phyloP scores from a whole-genome alignment of 2,329 filamentous ascomycete species.

The Phyllosticta citrichinensis region DNA sequence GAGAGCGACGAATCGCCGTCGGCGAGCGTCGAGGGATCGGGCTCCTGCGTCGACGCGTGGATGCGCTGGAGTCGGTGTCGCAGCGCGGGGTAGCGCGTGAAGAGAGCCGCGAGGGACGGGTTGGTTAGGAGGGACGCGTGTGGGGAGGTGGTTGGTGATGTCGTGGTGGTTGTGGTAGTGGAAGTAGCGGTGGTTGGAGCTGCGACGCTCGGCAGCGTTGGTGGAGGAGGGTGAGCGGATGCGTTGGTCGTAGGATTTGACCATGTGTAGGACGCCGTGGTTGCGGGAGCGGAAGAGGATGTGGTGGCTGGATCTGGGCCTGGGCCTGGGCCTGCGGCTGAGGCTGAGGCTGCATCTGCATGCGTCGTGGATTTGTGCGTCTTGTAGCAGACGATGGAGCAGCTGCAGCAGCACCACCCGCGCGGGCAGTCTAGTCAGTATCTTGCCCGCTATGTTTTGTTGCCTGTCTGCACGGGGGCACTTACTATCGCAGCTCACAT shows the following conservation, averaged over 20 bases:
- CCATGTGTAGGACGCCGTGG: not conserved
- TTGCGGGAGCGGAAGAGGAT: not conserved
- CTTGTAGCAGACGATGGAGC: constrained; percentile 8
- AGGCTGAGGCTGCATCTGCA: not conserved
- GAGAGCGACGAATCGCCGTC: not conserved
- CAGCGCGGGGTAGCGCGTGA: not conserved
- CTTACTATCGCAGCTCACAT: constrained; percentile 1
- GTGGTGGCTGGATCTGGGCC: not conserved
- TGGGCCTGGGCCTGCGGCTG: not conserved
- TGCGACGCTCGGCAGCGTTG: not conserved
- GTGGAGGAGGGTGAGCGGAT: too few species aligned
- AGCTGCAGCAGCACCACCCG: not conserved
- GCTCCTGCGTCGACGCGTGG: constrained; percentile 5
- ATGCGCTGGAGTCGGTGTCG: constrained; percentile 3
- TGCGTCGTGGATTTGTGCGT: constrained; percentile 5
- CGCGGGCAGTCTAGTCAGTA: not conserved
- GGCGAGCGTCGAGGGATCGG: not conserved
- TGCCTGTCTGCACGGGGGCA: not conserved
- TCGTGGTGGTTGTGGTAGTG: not conserved
- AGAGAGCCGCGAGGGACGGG: not conserved
- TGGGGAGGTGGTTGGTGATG: too few species aligned
- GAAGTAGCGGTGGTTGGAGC: not conserved
- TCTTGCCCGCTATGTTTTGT: not conserved
- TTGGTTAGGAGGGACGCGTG: not conserved
- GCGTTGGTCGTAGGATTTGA: too few species aligned